Percentiles rank a stretch among this genome's conserved stretches.
Evolutionary conservation across 768 basidiomycete species (phyloP).

Genomic region (Paxillus ammoniavirescens): DNA sequence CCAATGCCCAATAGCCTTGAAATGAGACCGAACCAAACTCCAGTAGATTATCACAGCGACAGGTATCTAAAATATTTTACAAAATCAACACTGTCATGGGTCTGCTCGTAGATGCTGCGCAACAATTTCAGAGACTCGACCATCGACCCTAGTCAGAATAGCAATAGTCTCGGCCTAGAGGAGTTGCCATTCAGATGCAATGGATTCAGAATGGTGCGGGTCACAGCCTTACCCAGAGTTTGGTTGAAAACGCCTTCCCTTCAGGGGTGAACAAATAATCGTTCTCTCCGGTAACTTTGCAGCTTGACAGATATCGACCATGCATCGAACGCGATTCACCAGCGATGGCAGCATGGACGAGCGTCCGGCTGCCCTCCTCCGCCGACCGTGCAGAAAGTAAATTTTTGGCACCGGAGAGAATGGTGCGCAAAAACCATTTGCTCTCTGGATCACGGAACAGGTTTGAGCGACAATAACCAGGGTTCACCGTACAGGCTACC

Average conservation of each 20-base stretch:
- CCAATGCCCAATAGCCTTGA: too few species aligned
- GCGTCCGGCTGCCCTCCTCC: slow-evolving; percentile 34
- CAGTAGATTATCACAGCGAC: not conserved
- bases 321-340: slow-evolving; percentile 22
- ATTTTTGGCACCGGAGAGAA: slow-evolving; percentile 1
- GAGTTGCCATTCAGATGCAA: not conserved
- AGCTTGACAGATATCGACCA: slow-evolving; percentile 31
- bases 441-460: slow-evolving; percentile 17
- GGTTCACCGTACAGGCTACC: slow-evolving; percentile 26
- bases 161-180: slow-evolving; percentile 22
- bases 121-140: slow-evolving; percentile 21
- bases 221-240: slow-evolving; percentile 31
- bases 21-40: too few species aligned
- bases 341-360: slow-evolving; percentile 33
- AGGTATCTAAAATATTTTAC: not conserved
- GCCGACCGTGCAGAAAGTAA: slow-evolving; percentile 25
- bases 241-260: slow-evolving; percentile 27
- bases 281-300: slow-evolving; percentile 26
- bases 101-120: slow-evolving; percentile 4
- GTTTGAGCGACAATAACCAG: slow-evolving; percentile 34
- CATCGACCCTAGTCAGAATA: slow-evolving; percentile 19
- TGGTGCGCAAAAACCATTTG: not conserved
- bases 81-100: not conserved
- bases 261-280: slow-evolving; percentile 29
- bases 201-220: not conserved